A percentile compares a stretch with the other conserved stretches of the same genome.
Conservation (phyloP, 2,329 filamentous ascomycete species). For the Aspergillus spinulosporus region DNA sequence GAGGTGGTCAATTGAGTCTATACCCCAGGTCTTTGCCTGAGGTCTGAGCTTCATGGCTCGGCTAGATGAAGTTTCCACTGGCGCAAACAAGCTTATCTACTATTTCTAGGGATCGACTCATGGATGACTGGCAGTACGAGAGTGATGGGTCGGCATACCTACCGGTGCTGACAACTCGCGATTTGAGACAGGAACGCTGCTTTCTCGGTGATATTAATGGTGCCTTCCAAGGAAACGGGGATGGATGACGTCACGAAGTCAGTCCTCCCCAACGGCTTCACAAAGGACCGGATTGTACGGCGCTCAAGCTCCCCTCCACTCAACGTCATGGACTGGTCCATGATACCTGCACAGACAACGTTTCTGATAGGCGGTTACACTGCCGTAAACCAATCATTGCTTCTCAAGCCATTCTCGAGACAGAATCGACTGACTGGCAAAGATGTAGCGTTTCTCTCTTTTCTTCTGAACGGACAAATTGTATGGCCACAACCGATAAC, state of each 20-base stretch:
- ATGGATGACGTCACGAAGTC: conserved; percentile 1
- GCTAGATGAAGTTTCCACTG: background rate
- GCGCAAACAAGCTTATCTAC: conserved; percentile 3
- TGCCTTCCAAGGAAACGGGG: conserved; percentile 1
- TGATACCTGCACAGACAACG: conserved; percentile 3
- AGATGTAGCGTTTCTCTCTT: conserved; percentile 7
- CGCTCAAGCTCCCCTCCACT: background rate
- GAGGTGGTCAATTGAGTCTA: background rate
- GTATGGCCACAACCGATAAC: conserved; percentile 4
- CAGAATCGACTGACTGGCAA: conserved; percentile 5
- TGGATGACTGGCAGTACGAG: background rate
- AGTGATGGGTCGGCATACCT: background rate
- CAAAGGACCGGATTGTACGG: background rate
- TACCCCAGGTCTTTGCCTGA: background rate
- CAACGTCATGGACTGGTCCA: background rate
- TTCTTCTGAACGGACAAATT: background rate
- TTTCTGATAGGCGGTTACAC: conserved; percentile 2
- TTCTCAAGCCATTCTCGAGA: conserved; percentile 2
- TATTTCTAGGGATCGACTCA: background rate
- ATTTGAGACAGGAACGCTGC: background rate
- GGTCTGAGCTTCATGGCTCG: conserved; percentile 1
- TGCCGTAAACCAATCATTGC: conserved; percentile 2
- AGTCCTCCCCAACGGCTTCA: background rate
- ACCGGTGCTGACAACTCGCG: background rate
- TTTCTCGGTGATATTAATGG: background rate